Evolutionary conservation across 345 rosid species (phyloP).

Genomic region (Firmiana major): DNA sequence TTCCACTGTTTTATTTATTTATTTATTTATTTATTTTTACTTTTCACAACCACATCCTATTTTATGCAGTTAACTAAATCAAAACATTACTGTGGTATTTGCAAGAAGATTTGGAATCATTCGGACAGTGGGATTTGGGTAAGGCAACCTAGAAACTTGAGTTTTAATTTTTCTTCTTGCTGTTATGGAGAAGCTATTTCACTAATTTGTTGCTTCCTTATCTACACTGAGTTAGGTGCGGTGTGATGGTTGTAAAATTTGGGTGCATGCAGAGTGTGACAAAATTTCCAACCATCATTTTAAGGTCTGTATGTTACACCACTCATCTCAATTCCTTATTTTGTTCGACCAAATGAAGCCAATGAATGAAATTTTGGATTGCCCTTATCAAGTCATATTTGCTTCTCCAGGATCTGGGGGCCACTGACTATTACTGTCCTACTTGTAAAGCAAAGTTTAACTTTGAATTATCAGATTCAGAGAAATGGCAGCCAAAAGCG

Average conservation of each 20-base stretch:
- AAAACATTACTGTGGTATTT: constrained; percentile 82
- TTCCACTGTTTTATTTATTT: neutral
- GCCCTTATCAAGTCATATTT: constrained; percentile 22
- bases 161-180: constrained; percentile 12
- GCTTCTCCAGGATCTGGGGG: constrained; percentile 59
- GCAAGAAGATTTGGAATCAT: constrained; percentile 76
- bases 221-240: constrained; percentile 56
- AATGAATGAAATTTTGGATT: constrained; percentile 13
- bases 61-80: constrained; percentile 65
- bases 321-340: constrained; percentile 16
- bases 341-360: constrained; percentile 8
- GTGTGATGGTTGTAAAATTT: constrained; percentile 91
- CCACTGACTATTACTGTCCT: constrained; percentile 85
- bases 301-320: constrained; percentile 51
- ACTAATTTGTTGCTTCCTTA: constrained; percentile 8
- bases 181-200: neutral
- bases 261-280: constrained; percentile 94
- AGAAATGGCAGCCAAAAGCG: constrained; percentile 56
- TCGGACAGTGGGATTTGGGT: constrained; percentile 89
- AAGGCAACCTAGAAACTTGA: constrained; percentile 21
- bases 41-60: constrained; percentile 10
- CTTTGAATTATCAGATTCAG: constrained; percentile 94
- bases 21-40: neutral
- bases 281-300: constrained; percentile 68
- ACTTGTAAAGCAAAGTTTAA: constrained; percentile 83